Percentiles rank a stretch among this genome's conserved stretches.
These are phyloP conservation scores for Lathyrus oleraceus DNA, from an alignment of 306 rosid genomes.

Conservation along the genomic window DNA sequence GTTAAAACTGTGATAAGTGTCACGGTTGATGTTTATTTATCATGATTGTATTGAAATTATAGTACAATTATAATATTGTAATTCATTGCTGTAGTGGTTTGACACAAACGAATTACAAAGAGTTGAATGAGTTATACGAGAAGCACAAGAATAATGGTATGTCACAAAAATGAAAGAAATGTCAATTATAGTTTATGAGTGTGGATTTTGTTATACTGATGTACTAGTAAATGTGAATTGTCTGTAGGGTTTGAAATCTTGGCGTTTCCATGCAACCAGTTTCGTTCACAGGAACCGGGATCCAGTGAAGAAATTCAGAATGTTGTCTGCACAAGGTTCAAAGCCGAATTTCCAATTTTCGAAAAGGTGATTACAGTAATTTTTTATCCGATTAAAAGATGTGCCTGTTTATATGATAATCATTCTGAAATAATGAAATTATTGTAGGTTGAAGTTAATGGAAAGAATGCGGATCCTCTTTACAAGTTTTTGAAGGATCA, in stretches of 20 bases:
- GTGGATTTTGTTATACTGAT: constrained; percentile 6
- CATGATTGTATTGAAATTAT: not conserved
- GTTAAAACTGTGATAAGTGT: not conserved
- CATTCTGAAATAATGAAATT: constrained; percentile 22
- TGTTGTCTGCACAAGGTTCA: constrained; percentile 71
- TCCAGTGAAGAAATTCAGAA: constrained; percentile 75
- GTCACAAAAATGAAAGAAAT: constrained; percentile 11
- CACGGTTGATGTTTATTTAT: not conserved
- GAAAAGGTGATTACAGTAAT: constrained; percentile 58
- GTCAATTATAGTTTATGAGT: constrained; percentile 5
- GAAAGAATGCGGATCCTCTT: constrained; percentile 69
- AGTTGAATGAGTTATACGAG: constrained; percentile 61
- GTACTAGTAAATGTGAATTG: constrained; percentile 1
- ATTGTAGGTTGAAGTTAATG: constrained; percentile 76
- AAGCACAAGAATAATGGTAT: constrained; percentile 81
- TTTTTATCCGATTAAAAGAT: not conserved
- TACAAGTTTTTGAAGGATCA: constrained; percentile 68
- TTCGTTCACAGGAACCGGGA: constrained; percentile 88
- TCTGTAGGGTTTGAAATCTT: constrained; percentile 73
- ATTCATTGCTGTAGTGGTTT: constrained; percentile 68
- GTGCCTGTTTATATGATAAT: constrained; percentile 7
- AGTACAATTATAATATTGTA: constrained; percentile 7
- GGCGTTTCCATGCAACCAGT: constrained; percentile 99
- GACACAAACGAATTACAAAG: constrained; percentile 83
- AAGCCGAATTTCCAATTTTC: constrained; percentile 86